These are phyloP conservation scores for Aspergillus saccharolyticus DNA, from an alignment of 495 filamentous ascomycete genomes.

Conservation along the genomic window DNA sequence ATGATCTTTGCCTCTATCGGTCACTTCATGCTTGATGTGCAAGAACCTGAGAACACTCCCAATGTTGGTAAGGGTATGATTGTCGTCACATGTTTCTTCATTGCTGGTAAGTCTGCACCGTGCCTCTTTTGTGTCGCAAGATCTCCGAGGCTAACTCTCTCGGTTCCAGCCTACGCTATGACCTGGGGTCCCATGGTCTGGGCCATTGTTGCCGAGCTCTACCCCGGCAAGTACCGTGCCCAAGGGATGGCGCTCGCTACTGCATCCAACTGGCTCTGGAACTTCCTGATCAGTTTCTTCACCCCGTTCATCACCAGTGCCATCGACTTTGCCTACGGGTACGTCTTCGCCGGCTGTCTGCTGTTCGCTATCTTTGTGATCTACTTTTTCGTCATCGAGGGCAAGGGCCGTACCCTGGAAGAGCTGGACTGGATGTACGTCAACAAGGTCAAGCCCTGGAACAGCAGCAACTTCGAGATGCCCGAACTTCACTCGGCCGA, in stretches of 20 bases:
- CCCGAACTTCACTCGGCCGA: slow-evolving; percentile 14
- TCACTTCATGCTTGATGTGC: slow-evolving; percentile 56
- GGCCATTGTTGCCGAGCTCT: slow-evolving; percentile 74
- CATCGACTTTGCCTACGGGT: slow-evolving; percentile 72
- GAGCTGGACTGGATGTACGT: slow-evolving; percentile 82
- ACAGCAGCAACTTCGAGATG: slow-evolving; percentile 45
- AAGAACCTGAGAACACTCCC: slow-evolving; percentile 49
- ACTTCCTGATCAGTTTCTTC: slow-evolving; percentile 77
- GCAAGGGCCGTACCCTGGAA: slow-evolving; percentile 58
- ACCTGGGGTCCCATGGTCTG: slow-evolving; percentile 84
- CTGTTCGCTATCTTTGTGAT: slow-evolving; percentile 54
- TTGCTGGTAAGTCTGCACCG: slow-evolving; percentile 21
- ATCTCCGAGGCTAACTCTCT: not conserved
- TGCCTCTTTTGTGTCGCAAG: not conserved
- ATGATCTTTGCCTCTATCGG: slow-evolving; percentile 67
- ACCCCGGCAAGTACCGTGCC: slow-evolving; percentile 68
- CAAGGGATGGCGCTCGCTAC: slow-evolving; percentile 70
- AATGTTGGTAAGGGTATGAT: slow-evolving; percentile 69
- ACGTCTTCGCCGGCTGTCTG: slow-evolving; percentile 69
- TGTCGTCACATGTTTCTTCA: slow-evolving; percentile 65
- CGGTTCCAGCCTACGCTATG: slow-evolving; percentile 33
- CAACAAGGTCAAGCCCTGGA: slow-evolving; percentile 56
- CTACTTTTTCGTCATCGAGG: slow-evolving; percentile 71
- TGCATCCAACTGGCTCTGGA: slow-evolving; percentile 80
- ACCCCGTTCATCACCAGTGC: slow-evolving; percentile 63